Conservation (phyloP, 2,329 filamentous ascomycete species). For the Macrophomina pseudophaseolina region DNA sequence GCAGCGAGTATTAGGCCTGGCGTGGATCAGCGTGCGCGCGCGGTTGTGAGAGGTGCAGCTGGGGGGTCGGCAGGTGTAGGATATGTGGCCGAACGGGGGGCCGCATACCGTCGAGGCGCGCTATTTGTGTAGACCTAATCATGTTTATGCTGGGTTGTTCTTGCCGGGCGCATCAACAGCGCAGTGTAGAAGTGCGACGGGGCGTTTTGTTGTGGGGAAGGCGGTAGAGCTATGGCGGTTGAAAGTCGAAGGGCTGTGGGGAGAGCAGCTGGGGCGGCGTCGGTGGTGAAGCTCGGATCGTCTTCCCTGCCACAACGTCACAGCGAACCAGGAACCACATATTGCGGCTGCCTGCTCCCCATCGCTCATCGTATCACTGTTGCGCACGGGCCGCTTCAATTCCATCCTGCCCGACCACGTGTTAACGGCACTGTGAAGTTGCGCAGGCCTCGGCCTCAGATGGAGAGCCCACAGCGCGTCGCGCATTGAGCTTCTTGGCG, state of each 20-base stretch:
- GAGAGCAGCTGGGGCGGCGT: background rate
- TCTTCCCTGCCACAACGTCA: slow-evolving; percentile 10
- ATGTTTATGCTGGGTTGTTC: slow-evolving; percentile 50
- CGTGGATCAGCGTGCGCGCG: slow-evolving; percentile 32
- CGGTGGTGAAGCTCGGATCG: slow-evolving; percentile 22
- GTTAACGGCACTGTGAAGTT: background rate
- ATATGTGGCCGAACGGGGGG: slow-evolving; percentile 25
- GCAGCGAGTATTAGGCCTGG: slow-evolving; percentile 92
- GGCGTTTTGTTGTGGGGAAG: background rate
- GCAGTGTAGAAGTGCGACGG: background rate
- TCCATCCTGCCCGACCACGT: too few relatives aligned
- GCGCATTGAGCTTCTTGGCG: slow-evolving; percentile 18
- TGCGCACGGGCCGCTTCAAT: background rate
- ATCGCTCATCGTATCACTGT: background rate
- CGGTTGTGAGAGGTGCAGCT: background rate
- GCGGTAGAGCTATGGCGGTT: background rate
- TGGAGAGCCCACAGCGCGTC: background rate
- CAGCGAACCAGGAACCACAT: background rate
- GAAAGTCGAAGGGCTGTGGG: background rate
- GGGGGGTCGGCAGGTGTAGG: slow-evolving; percentile 24
- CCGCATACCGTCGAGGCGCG: slow-evolving; percentile 80
- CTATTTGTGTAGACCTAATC: slow-evolving; percentile 94
- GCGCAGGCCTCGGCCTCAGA: background rate
- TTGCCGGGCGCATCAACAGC: slow-evolving; percentile 19
- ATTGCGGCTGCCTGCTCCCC: slow-evolving; percentile 6